Base-by-base conservation (phyloP, 108 stramenopile species). In the Pseudonitzschia multiseries region DNA sequence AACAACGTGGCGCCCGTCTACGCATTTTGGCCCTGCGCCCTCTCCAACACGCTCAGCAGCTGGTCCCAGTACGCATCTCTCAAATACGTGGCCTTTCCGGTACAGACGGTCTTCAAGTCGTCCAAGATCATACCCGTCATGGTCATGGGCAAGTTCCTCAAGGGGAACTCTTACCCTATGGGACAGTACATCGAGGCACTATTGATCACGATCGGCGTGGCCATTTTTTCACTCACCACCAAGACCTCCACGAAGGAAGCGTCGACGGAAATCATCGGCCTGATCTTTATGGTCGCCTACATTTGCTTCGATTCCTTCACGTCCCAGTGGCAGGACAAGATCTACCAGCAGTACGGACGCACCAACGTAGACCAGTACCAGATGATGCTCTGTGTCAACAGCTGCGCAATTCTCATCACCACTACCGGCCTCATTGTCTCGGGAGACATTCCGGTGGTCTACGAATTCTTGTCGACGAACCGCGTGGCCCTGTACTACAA, bases 331-430 rank as follows among this genome's bases (percentile, higher is more conserved):
- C 98, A 99, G 75, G 87, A 87, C 64, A 94, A 95, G 56, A 87
- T 99, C 56, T 99, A 98, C 87, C 74, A 78, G 70, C 92, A 95
- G 74, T 96, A 98, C 79, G 95, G 95, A 21, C 73, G 87, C 32
- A 69, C 76, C 52, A 93, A 96, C 74, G 93, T 99, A 13, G 93
- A 92, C 69, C 87, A 83, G 54, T 98, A 97, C 81, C 97, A 98
- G 79, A 99, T 99, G 99, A 99, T 99, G 99, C 81, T 99, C 64
- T 94, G 94, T 18, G 97, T 99, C 66, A 99, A 99, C 75, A 90
- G 83, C 32, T 97, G 97, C 44, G 95, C 97, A 36, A 96, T 97
- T 70, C 69, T 87, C 72, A 97, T 99, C 76, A 97, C 97, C 4
- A 88, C 92, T 14, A 64, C 83, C 21, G 97, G 95, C 28, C 83